Percentiles rank a stretch among this genome's conserved stretches.
phyloP scores from a whole-genome alignment of 139 green algal species.

The Chlamydomonas sp. region DNA sequence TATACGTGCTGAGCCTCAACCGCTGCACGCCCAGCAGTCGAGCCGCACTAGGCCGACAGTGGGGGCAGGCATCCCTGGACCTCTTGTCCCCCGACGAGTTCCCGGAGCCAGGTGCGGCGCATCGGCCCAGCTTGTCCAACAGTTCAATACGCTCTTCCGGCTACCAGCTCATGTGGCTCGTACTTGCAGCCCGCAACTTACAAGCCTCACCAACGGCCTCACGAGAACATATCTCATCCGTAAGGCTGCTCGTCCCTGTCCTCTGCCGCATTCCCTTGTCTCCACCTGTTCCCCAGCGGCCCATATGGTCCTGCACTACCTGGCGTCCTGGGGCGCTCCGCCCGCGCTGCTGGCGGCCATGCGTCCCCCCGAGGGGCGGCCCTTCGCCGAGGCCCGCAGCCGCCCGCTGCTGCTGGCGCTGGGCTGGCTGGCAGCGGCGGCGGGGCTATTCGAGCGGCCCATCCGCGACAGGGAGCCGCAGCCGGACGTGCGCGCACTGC shows the following conservation, averaged over 20 bases:
- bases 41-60: conserved; percentile 5
- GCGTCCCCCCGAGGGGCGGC: background rate
- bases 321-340: conserved; percentile 13
- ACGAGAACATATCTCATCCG: background rate
- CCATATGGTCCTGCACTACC: background rate
- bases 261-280: background rate
- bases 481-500: background rate
- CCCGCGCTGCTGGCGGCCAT: background rate
- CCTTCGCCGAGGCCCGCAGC: too few species aligned
- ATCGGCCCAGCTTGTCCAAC: too few species aligned
- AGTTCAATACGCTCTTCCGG: too few species aligned
- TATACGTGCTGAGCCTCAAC: background rate
- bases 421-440: conserved; percentile 26
- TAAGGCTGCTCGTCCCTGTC: background rate
- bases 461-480: conserved; percentile 10
- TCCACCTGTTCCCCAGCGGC: background rate
- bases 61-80: background rate
- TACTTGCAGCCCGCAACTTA: too few species aligned
- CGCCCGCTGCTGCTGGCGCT: conserved; percentile 33
- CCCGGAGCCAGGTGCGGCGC: background rate
- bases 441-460: conserved; percentile 12
- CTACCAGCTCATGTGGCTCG: too few species aligned
- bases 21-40: too few species aligned
- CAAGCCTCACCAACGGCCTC: too few species aligned
- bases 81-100: background rate